Evolutionary conservation across 352 stramenopile species (phyloP), one percentile per base, ranked within the genome.

Genomic region (Globisporangium irregulare): DNA sequence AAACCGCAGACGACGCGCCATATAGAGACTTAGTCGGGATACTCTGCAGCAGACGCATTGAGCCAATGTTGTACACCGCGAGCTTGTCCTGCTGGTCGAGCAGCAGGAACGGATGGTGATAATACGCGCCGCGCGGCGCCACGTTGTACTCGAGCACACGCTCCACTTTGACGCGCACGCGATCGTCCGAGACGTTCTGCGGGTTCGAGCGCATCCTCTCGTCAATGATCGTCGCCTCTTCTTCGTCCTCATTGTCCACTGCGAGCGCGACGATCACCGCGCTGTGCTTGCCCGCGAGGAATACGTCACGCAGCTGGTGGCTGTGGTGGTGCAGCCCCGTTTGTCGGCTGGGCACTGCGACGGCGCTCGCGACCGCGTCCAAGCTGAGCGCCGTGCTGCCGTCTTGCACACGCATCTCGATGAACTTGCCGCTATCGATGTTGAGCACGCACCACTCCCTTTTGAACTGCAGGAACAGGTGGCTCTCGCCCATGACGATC

Each of bases 41-140:
- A 7, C 70, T 80, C 61, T 93, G 81, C 12, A 90, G 67, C 8
- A 78, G 32, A 22, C 77, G 72, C 72, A 92, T 79, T 3, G 83
- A 82, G 9, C 71, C 82, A 25, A 89, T 73, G 54, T 87, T 91
- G 69, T 92, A 84, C 55, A 92, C 87, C 0, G 74, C 71, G 48
- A 93, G 50, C 43, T 76, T 67, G 53, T 94, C 85, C 25, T 70
- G 59, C 41, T 86, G 75, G 25, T 91, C 78, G 5, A 93, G 66
- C 36, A 95, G 62, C 51, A 95, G 56, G 59, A 90, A 89, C 12
- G 86, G 87, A 24, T 91, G 80, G 68, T 94, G 86, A 67, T 80
- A 86, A 61, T 75, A 82, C 0, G 68, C 81, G 1, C 59, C 70
- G 12, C 74, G 74, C 1, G 85, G 85, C 1, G 81, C 41, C 15